A percentile compares a stretch with the other conserved stretches of the same genome.
Conservation (phyloP, 257 asterid species). For the Cynanchum wilfordii region DNA sequence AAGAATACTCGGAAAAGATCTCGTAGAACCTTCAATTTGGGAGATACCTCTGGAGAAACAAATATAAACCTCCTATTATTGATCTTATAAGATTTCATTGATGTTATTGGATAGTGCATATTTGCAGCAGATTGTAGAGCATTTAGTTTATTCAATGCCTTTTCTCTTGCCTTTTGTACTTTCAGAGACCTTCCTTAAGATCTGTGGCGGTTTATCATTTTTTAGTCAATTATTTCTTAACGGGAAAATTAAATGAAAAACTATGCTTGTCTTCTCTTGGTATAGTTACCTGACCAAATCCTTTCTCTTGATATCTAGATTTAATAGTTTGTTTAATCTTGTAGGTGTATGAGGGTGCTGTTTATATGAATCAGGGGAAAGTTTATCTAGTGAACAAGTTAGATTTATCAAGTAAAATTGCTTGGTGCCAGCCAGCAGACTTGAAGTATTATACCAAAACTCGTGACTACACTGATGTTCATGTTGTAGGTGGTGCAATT, state of each 20-base stretch:
- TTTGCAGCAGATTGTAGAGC: background rate
- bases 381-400: conserved; percentile 72
- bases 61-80: background rate
- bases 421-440: conserved; percentile 89
- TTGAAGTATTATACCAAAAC: conserved; percentile 80
- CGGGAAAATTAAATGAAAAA: background rate
- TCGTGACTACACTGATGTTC: conserved; percentile 85
- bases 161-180: background rate
- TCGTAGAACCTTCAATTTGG: background rate
- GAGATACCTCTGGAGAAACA: background rate
- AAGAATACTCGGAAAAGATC: background rate
- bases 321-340: conserved; percentile 15
- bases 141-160: background rate
- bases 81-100: background rate
- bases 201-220: background rate
- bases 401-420: conserved; percentile 76
- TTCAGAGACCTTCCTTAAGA: background rate
- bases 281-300: background rate
- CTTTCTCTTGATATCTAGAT: background rate
- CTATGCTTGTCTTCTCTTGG: background rate
- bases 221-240: background rate
- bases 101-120: background rate
- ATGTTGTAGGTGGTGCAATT: conserved; percentile 60
- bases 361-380: conserved; percentile 92
- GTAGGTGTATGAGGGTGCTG: conserved; percentile 97